Base-by-base conservation (phyloP, 805 yeast genomes). In the Sugiyamaella qingdaonensis region DNA sequence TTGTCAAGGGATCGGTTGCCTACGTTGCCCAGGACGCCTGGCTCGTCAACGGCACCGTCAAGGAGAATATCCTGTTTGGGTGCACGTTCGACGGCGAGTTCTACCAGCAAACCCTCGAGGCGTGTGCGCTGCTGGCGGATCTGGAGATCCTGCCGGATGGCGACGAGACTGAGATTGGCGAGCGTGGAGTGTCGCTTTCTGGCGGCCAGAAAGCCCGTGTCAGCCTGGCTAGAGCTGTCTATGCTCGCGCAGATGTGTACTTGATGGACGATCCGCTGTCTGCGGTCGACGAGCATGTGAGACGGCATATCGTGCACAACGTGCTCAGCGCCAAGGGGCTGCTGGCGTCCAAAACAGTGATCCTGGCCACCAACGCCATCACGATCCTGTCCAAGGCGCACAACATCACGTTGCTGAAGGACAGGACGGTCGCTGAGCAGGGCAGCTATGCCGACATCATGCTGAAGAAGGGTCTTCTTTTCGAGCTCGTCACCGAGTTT, bases 161-260 rank as follows among this genome's bases (percentile, higher is more conserved):
- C 51, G 98, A 94, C 67, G 77, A 76, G 49, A 94, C 99, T 4
- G 81, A 87, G 61, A 98, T 94, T 54, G 99, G 99, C 58, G 99
- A 94, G 72, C 89, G 92, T 68, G 99, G 99, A 58, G 91, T 94
- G 49, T 88, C 97, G 11, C 76, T 94, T 48, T 88, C 96, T 41
- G 99, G 99, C 49, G 99, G 99, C 44, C 99, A 94, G 70, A 94
- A 94, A 76, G 98, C 99, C 0, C 83, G 99, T 68, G 77, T 94
- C 35, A 84, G 96, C 1, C 78, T 94, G 50, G 99, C 99, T 0
- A 81, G 99, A 67, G 97, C 99, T 10, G 96, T 94, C 9, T 94
- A 94, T 67, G 80, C 96, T 10, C 78, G 98, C 59, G 95, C 98
- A 2, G 98, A 94, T 65, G 81, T 94, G 31, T 90, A 88, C 67